Conservation (phyloP, 805 yeast species). For the Candida tibetensis region DNA sequence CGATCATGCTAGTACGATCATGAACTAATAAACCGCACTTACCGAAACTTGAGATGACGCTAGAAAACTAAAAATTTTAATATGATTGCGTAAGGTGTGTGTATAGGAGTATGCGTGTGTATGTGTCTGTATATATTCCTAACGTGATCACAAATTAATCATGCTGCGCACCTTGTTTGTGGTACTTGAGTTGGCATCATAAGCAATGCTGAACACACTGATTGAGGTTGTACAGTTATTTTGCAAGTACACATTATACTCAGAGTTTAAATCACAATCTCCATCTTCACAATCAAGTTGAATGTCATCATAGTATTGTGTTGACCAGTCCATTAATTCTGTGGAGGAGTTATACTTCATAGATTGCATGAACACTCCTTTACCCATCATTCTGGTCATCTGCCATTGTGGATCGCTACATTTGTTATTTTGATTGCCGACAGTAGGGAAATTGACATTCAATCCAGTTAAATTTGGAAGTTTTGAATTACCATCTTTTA, state of each 20-base stretch:
- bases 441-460: constrained; percentile 25
- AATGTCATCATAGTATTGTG: constrained; percentile 14
- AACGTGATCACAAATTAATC: constrained; percentile 1
- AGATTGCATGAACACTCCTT: constrained; percentile 9
- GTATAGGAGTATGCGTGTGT: too few species aligned
- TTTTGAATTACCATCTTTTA: constrained; percentile 10
- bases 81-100: too few species aligned
- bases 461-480: constrained; percentile 22
- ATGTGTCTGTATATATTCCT: too few species aligned
- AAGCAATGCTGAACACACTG: constrained; percentile 48
- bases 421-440: constrained; percentile 22
- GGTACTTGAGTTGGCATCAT: constrained; percentile 32
- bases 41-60: too few species aligned
- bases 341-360: constrained; percentile 8
- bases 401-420: constrained; percentile 13
- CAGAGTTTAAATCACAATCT: constrained; percentile 10
- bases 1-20: too few species aligned
- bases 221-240: constrained; percentile 41
- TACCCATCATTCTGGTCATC: constrained; percentile 12
- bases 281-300: constrained; percentile 10
- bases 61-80: too few species aligned
- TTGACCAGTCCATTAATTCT: constrained; percentile 5
- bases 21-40: too few species aligned
- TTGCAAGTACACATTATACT: constrained; percentile 12
- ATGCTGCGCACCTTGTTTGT: constrained; percentile 12